These are phyloP conservation scores for Epichloe scottii DNA, from an alignment of 2,329 filamentous ascomycete genomes.

Conservation along the genomic window DNA sequence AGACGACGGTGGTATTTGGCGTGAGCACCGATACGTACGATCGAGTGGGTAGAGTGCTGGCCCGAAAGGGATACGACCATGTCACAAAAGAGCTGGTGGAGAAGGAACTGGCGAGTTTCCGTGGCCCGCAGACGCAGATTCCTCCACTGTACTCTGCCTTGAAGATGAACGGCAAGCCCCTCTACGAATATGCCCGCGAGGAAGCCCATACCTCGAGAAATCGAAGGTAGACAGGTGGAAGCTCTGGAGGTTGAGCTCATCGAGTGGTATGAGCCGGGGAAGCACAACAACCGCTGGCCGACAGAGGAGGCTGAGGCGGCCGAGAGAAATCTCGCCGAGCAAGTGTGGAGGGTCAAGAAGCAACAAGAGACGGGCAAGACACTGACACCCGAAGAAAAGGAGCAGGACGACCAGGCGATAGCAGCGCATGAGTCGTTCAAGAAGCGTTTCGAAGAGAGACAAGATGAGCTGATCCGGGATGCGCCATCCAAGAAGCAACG, in stretches of 20 bases:
- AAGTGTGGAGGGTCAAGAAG: slow-evolving; percentile 52
- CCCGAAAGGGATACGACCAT: slow-evolving; percentile 62
- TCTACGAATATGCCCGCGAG: slow-evolving; percentile 92
- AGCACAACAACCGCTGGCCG: slow-evolving; percentile 70
- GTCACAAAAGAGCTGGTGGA: slow-evolving; percentile 71
- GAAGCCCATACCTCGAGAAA: slow-evolving; percentile 72
- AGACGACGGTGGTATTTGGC: slow-evolving; percentile 79
- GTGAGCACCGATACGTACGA: slow-evolving; percentile 92
- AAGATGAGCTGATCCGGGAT: slow-evolving; percentile 44
- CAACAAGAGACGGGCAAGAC: slow-evolving; percentile 37
- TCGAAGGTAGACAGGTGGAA: slow-evolving; percentile 67
- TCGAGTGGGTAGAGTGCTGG: slow-evolving; percentile 68
- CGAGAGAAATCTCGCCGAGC: slow-evolving; percentile 66
- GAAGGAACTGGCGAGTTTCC: slow-evolving; percentile 60
- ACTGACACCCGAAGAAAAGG: slow-evolving; percentile 40
- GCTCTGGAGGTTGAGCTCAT: slow-evolving; percentile 67
- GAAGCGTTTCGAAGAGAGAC: slow-evolving; percentile 43
- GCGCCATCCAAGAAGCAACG: slow-evolving; percentile 24
- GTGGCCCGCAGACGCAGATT: slow-evolving; percentile 75
- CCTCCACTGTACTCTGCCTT: slow-evolving; percentile 89
- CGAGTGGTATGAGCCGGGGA: slow-evolving; percentile 74
- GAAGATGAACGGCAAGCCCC: slow-evolving; percentile 82
- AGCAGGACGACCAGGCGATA: slow-evolving; percentile 40
- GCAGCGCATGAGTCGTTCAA: slow-evolving; percentile 45
- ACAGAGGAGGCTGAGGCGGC: slow-evolving; percentile 61